phyloP scores from a whole-genome alignment of 352 stramenopile species.

The Pythium dissotocum region DNA sequence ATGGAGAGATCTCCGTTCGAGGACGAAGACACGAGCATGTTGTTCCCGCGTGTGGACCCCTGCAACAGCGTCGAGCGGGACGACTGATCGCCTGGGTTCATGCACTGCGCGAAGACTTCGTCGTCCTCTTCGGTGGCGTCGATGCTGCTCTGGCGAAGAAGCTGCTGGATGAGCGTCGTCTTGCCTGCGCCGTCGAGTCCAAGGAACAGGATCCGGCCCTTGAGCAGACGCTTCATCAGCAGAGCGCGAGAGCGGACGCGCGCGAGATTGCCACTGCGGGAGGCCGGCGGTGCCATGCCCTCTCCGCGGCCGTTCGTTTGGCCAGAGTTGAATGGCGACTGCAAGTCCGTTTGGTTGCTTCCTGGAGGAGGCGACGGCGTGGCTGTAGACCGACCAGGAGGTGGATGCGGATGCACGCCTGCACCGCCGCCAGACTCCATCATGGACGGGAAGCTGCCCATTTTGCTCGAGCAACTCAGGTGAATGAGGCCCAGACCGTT shows the following conservation, averaged over 20 bases:
- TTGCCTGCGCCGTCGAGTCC: conserved; percentile 63
- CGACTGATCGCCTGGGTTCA: not conserved
- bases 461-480: not conserved
- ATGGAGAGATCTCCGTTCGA: conserved; percentile 14
- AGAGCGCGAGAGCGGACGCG: conserved; percentile 26
- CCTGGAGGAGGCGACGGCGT: not conserved
- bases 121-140: conserved; percentile 25
- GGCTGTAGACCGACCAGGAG: not conserved
- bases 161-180: conserved; percentile 51
- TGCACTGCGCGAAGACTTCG: not conserved
- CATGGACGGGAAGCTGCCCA: conserved; percentile 1
- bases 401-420: not conserved
- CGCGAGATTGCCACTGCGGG: not conserved
- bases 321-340: not conserved
- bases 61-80: not conserved
- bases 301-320: conserved; percentile 14
- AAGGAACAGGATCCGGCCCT: conserved; percentile 48
- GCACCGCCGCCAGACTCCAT: not conserved
- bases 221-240: conserved; percentile 40
- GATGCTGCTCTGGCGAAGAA: conserved; percentile 32
- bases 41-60: not conserved
- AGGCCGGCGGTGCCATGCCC: not conserved
- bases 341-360: not conserved
- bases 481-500: not conserved
- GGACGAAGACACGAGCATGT: conserved; percentile 2